These are phyloP conservation scores for Trypanosoma theileri DNA, from an alignment of 208 protist species.

Conservation along the genomic window DNA sequence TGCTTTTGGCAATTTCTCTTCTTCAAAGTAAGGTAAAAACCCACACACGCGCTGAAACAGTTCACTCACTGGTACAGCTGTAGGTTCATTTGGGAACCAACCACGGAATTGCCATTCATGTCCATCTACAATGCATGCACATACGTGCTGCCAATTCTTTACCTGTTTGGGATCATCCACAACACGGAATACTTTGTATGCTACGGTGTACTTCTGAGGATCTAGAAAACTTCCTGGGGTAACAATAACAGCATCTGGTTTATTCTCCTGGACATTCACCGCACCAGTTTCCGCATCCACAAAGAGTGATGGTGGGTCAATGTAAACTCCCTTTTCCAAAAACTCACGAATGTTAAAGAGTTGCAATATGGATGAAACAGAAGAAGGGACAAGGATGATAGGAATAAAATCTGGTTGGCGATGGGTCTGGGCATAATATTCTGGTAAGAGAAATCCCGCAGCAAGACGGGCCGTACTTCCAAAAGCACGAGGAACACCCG, in stretches of 20 bases:
- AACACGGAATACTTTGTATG: constrained; percentile 72
- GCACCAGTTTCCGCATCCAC: constrained; percentile 71
- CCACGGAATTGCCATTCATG: constrained; percentile 75
- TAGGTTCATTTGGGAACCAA: constrained; percentile 58
- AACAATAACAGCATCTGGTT: constrained; percentile 71
- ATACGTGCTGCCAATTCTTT: constrained; percentile 83
- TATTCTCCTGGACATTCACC: constrained; percentile 64
- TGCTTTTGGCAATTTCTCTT: constrained; percentile 77
- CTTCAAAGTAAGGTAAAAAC: constrained; percentile 88
- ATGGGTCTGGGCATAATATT: constrained; percentile 43
- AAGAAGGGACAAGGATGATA: constrained; percentile 74
- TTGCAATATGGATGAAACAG: constrained; percentile 74
- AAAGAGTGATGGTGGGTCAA: constrained; percentile 71
- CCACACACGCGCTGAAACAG: constrained; percentile 75
- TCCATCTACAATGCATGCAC: constrained; percentile 78
- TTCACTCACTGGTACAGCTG: constrained; percentile 45
- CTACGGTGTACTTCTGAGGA: constrained; percentile 61
- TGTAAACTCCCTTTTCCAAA: constrained; percentile 73
- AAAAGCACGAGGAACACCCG: constrained; percentile 18
- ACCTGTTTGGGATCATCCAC: constrained; percentile 75
- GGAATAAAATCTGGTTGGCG: constrained; percentile 77
- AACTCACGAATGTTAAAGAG: constrained; percentile 84
- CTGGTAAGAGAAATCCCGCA: constrained; percentile 44
- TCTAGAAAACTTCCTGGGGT: constrained; percentile 73
- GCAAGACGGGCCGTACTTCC: constrained; percentile 50